These are phyloP conservation scores for Scedosporium apiospermum DNA, from an alignment of 2,329 filamentous ascomycete genomes.

Conservation along the genomic window DNA sequence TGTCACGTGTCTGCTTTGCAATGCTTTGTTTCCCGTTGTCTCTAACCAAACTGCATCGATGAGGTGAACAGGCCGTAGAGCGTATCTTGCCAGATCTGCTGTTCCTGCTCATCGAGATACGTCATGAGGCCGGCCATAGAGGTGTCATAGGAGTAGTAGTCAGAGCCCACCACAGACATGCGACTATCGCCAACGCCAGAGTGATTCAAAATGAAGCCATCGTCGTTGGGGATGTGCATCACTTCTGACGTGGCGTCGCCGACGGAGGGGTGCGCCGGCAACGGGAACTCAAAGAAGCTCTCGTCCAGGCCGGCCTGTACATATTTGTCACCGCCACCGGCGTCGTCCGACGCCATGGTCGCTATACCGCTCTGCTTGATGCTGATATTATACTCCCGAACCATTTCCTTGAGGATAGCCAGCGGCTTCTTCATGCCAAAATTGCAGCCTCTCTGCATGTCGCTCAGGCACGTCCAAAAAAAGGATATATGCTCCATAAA, in stretches of 20 bases:
- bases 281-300: constrained; percentile 19
- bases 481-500: constrained; percentile 24
- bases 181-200: neutral
- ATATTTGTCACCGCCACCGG: neutral
- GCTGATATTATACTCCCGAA: constrained; percentile 19
- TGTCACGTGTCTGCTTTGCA: too few relatives aligned
- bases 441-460: constrained; percentile 24
- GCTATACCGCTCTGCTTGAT: constrained; percentile 16
- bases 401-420: constrained; percentile 22
- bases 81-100: constrained; percentile 20
- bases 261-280: constrained; percentile 12
- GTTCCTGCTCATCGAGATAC: constrained; percentile 19
- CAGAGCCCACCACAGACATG: too few relatives aligned
- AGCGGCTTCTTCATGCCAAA: constrained; percentile 26
- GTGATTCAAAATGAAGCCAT: neutral
- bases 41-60: constrained; percentile 15
- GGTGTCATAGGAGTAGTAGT: too few relatives aligned
- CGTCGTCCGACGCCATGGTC: constrained; percentile 6
- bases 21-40: too few relatives aligned
- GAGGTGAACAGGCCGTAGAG: constrained; percentile 21
- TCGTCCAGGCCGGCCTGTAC: constrained; percentile 17
- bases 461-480: constrained; percentile 25
- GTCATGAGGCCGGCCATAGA: neutral
- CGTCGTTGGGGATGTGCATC: neutral
- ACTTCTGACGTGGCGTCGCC: constrained; percentile 3